Percentiles rank a stretch among this genome's conserved stretches.
These are phyloP conservation scores for Neurospora cerealis DNA, from an alignment of 495 filamentous ascomycete genomes.

Conservation along the genomic window DNA sequence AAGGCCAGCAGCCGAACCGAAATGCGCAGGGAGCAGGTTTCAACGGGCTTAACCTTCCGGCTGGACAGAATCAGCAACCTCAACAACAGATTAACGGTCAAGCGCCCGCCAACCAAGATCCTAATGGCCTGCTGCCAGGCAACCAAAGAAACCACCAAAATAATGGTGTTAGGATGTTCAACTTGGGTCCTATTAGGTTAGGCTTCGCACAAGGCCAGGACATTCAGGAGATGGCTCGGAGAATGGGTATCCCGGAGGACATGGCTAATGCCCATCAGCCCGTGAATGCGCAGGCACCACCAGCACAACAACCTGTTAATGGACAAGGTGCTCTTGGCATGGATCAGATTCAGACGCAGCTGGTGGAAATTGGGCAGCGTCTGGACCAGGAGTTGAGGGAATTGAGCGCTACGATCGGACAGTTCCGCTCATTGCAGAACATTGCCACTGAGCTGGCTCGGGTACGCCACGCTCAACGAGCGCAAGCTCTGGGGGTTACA, in stretches of 20 bases:
- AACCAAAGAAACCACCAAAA: conserved; percentile 20
- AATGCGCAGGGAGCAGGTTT: conserved; percentile 24
- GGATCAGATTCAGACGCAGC: conserved; percentile 40
- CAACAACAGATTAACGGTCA: conserved; percentile 19
- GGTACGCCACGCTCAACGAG: conserved; percentile 24
- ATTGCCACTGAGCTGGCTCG: conserved; percentile 44
- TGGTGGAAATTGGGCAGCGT: conserved; percentile 55
- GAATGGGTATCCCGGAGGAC: conserved; percentile 23
- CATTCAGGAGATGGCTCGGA: conserved; percentile 36
- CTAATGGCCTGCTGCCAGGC: background rate
- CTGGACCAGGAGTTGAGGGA: conserved; percentile 49
- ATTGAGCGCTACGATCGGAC: conserved; percentile 46
- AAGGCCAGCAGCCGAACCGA: conserved; percentile 13
- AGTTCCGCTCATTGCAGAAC: conserved; percentile 37
- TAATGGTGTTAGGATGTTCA: conserved; percentile 41
- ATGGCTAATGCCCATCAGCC: conserved; percentile 4
- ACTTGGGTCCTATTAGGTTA: conserved; percentile 50
- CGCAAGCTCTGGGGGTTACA: conserved; percentile 7
- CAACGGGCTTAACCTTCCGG: conserved; percentile 19
- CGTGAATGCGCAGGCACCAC: background rate
- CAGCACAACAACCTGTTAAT: conserved; percentile 2
- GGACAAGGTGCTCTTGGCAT: conserved; percentile 7
- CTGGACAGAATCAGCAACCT: conserved; percentile 19
- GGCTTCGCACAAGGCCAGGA: conserved; percentile 45
- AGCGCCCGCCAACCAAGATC: conserved; percentile 15